Base-by-base conservation (phyloP, 1,284 basidiomycete species). In the Trametes versicolor region DNA sequence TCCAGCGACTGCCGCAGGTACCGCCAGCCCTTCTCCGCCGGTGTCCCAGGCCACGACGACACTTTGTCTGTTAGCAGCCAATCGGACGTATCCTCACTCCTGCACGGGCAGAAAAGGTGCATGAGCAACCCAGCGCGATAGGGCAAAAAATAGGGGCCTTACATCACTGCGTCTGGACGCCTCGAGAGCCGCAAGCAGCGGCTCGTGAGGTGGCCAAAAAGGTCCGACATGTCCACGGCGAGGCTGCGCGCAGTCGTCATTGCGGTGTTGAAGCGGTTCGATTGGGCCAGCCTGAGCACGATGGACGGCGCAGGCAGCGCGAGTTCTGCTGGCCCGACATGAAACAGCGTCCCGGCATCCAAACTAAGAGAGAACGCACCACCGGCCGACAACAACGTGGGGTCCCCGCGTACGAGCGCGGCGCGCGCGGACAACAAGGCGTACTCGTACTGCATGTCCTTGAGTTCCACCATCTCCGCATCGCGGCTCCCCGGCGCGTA, bases 371-470 rank as follows among this genome's bases (percentile, higher is more conserved):
- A 60, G 59, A 51, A 64, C 74, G 63, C 59, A 82, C 87, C 81
- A 70, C 85, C 85, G 74, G 72, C 82, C 73, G 73, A 81, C 72
- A 79, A 80, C 74, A 78, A 83, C 47, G 75, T 84, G 13, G 87
- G 84, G 68, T 90, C 87, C 55, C 83, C 80, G 53, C 81, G 85
- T 60, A 93, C 83, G 57, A 98, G 84, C 72, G 93, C 90, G 51
- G 98, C 81, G 65, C 92, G 91, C 19, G 95, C 90, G 56, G 92
- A 84, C 49, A 97, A 83, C 25, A 97, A 79, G 10, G 90, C 84
- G 77, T 95, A 95, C 73, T 98, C 96, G 71, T 90, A 87, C 67
- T 93, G 88, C 69, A 99, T 91, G 77, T 98, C 95, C 21, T 82
- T 80, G 25, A 98, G 81, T 63, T 91, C 88, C 50, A 98, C 84